Conservation (phyloP, 208 protist genomes). For the Trypanosoma rangeli region DNA sequence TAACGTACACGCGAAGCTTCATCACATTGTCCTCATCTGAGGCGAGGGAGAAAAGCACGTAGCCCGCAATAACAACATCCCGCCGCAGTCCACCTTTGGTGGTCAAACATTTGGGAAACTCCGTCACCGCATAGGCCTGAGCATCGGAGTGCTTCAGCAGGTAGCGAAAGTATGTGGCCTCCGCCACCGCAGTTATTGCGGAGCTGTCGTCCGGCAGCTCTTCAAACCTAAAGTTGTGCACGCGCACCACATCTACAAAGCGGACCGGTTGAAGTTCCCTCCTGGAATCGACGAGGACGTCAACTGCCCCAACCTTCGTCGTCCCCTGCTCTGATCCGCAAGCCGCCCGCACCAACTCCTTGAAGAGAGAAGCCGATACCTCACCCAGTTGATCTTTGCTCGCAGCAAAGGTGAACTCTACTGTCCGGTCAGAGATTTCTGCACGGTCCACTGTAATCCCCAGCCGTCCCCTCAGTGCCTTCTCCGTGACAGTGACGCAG, state of each 20-base stretch:
- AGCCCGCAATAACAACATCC: conserved; percentile 73
- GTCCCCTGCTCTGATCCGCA: conserved; percentile 77
- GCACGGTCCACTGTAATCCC: conserved; percentile 34
- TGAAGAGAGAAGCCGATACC: conserved; percentile 47
- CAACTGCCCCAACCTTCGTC: conserved; percentile 51
- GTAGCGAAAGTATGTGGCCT: conserved; percentile 79
- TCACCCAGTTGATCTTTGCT: conserved; percentile 37
- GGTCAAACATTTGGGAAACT: conserved; percentile 75
- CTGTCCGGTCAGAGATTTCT: conserved; percentile 19
- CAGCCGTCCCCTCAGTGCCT: conserved; percentile 62
- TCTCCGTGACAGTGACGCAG: conserved; percentile 56
- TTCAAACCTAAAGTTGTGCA: conserved; percentile 64
- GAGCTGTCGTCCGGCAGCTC: conserved; percentile 66
- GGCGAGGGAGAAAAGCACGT: conserved; percentile 75
- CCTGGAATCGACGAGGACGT: conserved; percentile 60
- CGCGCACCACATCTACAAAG: conserved; percentile 60
- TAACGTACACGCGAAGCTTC: conserved; percentile 53
- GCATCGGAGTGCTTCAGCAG: conserved; percentile 62
- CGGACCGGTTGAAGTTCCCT: conserved; percentile 31
- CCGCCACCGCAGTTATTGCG: conserved; percentile 62
- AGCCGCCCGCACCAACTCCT: conserved; percentile 65
- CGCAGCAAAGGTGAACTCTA: conserved; percentile 46
- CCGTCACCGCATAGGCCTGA: conserved; percentile 41
- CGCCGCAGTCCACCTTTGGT: conserved; percentile 39
- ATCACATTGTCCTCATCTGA: conserved; percentile 29